Percentiles rank a stretch among this genome's conserved stretches.
phyloP scores from a whole-genome alignment of 2,329 filamentous ascomycete genomes.

The Sporothrix protearum region DNA sequence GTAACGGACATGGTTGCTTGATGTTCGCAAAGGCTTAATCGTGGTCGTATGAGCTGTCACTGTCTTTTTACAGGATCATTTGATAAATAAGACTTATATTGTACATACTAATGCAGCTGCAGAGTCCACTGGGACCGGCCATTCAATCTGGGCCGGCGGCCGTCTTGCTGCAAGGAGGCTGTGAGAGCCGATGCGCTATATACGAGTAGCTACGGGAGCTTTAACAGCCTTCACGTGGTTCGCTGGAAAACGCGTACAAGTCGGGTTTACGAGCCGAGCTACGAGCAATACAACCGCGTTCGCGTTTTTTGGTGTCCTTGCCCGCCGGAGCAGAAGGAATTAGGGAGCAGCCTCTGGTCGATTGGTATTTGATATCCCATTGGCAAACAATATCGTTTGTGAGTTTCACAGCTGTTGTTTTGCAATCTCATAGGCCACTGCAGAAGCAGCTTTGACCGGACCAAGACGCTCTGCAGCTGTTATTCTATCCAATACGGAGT shows the following conservation, averaged over 20 bases:
- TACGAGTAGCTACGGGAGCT: no score
- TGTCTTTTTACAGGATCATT: no score
- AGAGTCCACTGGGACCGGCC: not conserved
- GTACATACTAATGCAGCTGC: not conserved
- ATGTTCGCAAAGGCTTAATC: not conserved
- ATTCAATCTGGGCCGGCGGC: not conserved
- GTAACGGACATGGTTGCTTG: not conserved
- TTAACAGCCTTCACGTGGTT: slow-evolving; percentile 3
- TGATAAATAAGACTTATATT: no score
- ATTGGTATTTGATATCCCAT: not conserved
- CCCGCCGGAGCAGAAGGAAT: not conserved
- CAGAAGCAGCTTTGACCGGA: not conserved
- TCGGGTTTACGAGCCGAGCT: not conserved
- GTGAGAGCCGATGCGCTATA: not conserved
- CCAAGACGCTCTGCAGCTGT: not conserved
- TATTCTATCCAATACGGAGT: not conserved
- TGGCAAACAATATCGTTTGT: not conserved
- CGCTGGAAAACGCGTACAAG: slow-evolving; percentile 1
- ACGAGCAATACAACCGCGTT: slow-evolving; percentile 11
- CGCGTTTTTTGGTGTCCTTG: slow-evolving; percentile 16
- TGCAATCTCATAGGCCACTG: not conserved
- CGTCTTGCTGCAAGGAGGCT: not conserved
- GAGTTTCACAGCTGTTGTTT: not conserved
- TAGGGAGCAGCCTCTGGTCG: not conserved
- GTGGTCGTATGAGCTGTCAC: not conserved